phyloP scores from a whole-genome alignment of 2,329 filamentous ascomycete species.

The Pyricularia sp. region DNA sequence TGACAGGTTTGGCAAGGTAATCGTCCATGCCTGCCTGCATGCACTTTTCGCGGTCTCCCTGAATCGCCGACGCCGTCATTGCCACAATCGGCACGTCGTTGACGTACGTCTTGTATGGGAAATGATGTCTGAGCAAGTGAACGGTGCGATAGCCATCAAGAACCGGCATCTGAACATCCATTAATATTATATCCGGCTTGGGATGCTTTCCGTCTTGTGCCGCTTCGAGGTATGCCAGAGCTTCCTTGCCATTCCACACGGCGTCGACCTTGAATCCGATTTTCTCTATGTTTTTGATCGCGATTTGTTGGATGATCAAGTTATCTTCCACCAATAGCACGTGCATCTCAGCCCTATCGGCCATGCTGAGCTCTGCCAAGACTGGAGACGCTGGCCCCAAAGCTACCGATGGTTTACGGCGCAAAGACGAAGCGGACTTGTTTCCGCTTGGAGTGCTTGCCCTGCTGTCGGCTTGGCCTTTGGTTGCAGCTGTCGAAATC shows the following conservation, averaged over 20 bases:
- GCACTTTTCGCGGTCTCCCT: slow-evolving; percentile 39
- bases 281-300: slow-evolving; percentile 60
- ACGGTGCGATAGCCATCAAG: slow-evolving; percentile 70
- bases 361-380: slow-evolving; percentile 35
- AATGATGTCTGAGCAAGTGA: slow-evolving; percentile 55
- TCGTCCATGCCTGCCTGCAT: slow-evolving; percentile 40
- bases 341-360: slow-evolving; percentile 50
- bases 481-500: slow-evolving; percentile 7
- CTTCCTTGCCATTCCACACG: slow-evolving; percentile 68
- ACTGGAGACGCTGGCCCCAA: slow-evolving; percentile 11
- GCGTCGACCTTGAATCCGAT: slow-evolving; percentile 59
- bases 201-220: slow-evolving; percentile 35
- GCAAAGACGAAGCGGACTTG: slow-evolving; percentile 12
- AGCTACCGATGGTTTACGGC: slow-evolving; percentile 14
- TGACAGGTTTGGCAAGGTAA: slow-evolving; percentile 41
- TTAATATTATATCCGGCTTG: slow-evolving; percentile 62
- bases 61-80: slow-evolving; percentile 41
- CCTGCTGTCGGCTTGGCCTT: neutral
- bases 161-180: slow-evolving; percentile 67
- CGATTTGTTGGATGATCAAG: slow-evolving; percentile 24
- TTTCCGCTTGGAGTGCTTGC: slow-evolving; percentile 6
- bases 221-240: slow-evolving; percentile 55
- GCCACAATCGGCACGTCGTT: slow-evolving; percentile 43
- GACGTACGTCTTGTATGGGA: slow-evolving; percentile 47
- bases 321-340: slow-evolving; percentile 77